These are phyloP conservation scores for Penicillium daleae DNA, from an alignment of 495 filamentous ascomycete species.

Conservation along the genomic window DNA sequence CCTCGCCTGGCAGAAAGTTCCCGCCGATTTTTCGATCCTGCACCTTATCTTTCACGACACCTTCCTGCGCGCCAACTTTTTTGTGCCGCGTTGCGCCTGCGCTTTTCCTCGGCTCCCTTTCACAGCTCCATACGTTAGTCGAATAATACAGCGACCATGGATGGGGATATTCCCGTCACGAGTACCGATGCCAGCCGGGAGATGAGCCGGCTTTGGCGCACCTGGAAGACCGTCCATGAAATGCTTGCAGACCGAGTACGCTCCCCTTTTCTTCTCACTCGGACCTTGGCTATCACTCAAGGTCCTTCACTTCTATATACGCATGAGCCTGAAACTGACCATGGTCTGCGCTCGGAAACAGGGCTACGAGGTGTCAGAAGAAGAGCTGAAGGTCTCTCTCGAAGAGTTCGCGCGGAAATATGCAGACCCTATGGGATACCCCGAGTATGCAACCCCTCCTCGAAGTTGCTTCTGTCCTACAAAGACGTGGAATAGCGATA, in stretches of 20 bases:
- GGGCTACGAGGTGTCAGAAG: conserved; percentile 91
- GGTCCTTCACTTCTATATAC: background rate
- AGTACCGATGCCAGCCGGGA: conserved; percentile 66
- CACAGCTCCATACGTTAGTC: background rate
- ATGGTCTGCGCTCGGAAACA: conserved; percentile 35
- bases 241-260: conserved; percentile 82
- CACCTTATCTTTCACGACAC: conserved; percentile 22
- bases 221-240: conserved; percentile 84
- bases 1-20: conserved; percentile 37
- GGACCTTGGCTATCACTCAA: background rate
- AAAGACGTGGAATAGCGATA: background rate
- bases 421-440: conserved; percentile 66
- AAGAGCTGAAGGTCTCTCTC: conserved; percentile 82
- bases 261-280: conserved; percentile 1
- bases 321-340: conserved; percentile 19
- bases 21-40: conserved; percentile 38
- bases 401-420: conserved; percentile 72
- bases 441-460: conserved; percentile 58
- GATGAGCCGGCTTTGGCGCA: conserved; percentile 79
- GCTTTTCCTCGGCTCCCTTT: conserved; percentile 1
- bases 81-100: conserved; percentile 9
- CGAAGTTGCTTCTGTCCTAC: background rate
- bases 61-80: conserved; percentile 5
- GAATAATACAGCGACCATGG: conserved; percentile 43
- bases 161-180: conserved; percentile 53